Evolutionary conservation across 306 rosid species (phyloP).

Genomic region (Styphnolobium japonicum): DNA sequence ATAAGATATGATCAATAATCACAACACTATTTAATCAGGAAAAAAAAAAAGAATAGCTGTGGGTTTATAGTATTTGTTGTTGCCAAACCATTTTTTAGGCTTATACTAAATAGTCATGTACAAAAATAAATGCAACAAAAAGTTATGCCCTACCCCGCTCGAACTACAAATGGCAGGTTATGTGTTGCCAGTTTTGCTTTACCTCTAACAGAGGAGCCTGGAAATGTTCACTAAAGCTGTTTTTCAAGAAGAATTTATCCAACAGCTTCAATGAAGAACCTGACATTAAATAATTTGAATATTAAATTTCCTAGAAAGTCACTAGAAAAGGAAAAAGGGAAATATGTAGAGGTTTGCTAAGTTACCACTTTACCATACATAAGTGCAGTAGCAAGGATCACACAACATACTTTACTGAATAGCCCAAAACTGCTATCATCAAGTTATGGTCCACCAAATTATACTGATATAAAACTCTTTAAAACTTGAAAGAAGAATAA

Average conservation of each 20-base stretch:
- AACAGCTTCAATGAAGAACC: constrained; percentile 50
- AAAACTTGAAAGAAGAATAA: not conserved
- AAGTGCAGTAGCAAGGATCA: constrained; percentile 6
- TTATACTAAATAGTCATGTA: not conserved
- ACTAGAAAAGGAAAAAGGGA: not conserved
- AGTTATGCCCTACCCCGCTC: constrained; percentile 45
- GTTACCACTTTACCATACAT: not conserved
- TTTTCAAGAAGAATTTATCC: constrained; percentile 43
- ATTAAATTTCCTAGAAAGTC: constrained; percentile 11
- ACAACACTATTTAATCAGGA: not conserved
- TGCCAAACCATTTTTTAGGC: not conserved
- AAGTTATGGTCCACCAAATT: not conserved
- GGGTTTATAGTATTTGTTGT: not conserved
- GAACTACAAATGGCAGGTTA: constrained; percentile 37
- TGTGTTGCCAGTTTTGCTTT: constrained; percentile 34
- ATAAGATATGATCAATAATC: not conserved
- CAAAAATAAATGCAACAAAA: not conserved
- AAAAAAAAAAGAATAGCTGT: not conserved
- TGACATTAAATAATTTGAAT: constrained; percentile 29
- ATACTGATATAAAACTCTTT: not conserved
- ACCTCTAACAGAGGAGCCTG: constrained; percentile 28
- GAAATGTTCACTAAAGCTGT: constrained; percentile 22
- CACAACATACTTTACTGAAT: not conserved
- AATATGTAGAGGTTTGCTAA: not conserved
- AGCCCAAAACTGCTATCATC: not conserved